Percentiles rank a stretch among this genome's conserved stretches.
Conservation (phyloP, 495 filamentous ascomycete genomes). For the Staphylotrichum longicolle region DNA sequence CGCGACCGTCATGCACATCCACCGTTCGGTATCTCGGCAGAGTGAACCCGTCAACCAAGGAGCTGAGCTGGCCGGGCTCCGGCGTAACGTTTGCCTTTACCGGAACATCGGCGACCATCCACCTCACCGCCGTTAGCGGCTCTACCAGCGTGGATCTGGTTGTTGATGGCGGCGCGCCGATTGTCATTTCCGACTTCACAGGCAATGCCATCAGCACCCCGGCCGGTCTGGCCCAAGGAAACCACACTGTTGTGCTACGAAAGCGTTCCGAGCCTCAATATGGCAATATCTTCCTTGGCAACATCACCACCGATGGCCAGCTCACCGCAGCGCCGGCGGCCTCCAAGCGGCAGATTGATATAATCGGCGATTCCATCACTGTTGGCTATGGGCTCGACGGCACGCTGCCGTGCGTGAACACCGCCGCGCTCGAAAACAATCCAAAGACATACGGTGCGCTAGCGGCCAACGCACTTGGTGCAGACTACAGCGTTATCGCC, state of each 20-base stretch:
- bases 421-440: not conserved
- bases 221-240: not conserved
- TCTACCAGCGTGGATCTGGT: slow-evolving; percentile 1
- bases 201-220: not conserved
- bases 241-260: not conserved
- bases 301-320: not conserved
- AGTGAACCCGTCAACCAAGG: not conserved
- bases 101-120: not conserved
- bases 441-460: slow-evolving; percentile 4
- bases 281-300: not conserved
- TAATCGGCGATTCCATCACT: slow-evolving; percentile 8
- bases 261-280: not conserved
- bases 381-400: slow-evolving; percentile 7
- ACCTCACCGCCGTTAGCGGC: not conserved
- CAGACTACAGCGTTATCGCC: slow-evolving; percentile 2
- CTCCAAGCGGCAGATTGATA: not conserved
- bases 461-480: not conserved
- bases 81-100: slow-evolving; percentile 1
- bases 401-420: not conserved
- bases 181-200: not conserved
- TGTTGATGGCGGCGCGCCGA: not conserved
- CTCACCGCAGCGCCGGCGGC: not conserved
- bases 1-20: too few species aligned
- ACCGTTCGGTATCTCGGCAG: slow-evolving; percentile 1
- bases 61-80: slow-evolving; percentile 6